phyloP scores from a whole-genome alignment of 75 land plant genomes.

The Picea sitchensis region DNA sequence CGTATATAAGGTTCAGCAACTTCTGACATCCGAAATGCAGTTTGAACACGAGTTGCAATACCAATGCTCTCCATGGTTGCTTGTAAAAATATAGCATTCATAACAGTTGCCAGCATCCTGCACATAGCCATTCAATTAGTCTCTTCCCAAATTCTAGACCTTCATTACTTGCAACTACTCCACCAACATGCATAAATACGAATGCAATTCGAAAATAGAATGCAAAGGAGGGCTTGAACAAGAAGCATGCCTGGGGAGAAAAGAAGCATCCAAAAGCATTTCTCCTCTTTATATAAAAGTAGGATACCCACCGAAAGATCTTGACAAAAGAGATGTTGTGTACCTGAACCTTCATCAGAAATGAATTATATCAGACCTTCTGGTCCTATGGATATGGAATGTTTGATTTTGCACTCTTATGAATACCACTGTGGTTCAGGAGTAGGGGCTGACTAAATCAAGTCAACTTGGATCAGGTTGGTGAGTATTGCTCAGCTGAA shows the following conservation, averaged over 20 bases:
- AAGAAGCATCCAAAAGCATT: not conserved
- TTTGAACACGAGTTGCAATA: conserved; percentile 93
- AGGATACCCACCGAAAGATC: not conserved
- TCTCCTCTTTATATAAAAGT: not conserved
- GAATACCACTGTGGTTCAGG: not conserved
- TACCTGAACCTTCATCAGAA: not conserved
- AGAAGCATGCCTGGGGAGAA: not conserved
- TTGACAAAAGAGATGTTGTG: not conserved
- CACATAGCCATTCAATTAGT: conserved; percentile 3
- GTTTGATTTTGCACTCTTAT: not conserved
- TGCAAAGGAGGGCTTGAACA: not conserved
- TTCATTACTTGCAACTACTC: not conserved
- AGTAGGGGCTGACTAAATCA: not conserved
- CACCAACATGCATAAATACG: conserved; percentile 1
- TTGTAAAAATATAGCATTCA: conserved; percentile 97
- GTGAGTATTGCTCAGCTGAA: not conserved
- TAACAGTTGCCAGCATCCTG: conserved; percentile 98
- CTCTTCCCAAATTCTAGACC: conserved; percentile 1
- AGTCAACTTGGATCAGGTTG: not conserved
- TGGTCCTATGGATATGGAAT: not conserved
- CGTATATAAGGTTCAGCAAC: conserved; percentile 99
- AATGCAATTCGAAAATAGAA: not conserved
- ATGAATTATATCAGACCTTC: not conserved
- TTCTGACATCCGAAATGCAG: conserved; percentile 95
- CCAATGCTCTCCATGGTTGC: conserved; percentile 98